phyloP scores from a whole-genome alignment of 768 basidiomycete species.

The Mycena olivaceomarginata region DNA sequence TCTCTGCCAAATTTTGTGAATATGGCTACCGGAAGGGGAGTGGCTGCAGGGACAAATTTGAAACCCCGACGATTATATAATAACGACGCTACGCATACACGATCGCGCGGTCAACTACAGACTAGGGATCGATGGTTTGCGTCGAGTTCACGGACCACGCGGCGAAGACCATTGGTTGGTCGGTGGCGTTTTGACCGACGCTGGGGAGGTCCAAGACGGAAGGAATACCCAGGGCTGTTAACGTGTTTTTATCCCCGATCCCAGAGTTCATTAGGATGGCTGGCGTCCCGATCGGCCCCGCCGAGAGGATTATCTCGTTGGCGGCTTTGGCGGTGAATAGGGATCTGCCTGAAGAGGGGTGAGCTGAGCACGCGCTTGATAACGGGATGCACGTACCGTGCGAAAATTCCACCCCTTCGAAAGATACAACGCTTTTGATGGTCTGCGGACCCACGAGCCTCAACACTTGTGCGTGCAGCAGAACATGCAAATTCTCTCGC shows the following conservation, averaged over 20 bases:
- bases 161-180: slow-evolving; percentile 46
- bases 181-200: slow-evolving; percentile 52
- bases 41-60: too few species aligned
- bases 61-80: too few species aligned
- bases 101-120: too few species aligned
- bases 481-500: slow-evolving; percentile 53
- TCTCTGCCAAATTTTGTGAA: too few species aligned
- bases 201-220: slow-evolving; percentile 47
- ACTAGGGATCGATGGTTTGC: slow-evolving; percentile 38
- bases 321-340: slow-evolving; percentile 42
- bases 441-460: slow-evolving; percentile 30
- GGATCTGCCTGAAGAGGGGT: slow-evolving; percentile 2
- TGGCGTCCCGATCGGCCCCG: slow-evolving; percentile 55
- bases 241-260: slow-evolving; percentile 48
- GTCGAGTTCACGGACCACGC: slow-evolving; percentile 47
- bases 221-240: slow-evolving; percentile 43
- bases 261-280: slow-evolving; percentile 53
- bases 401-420: slow-evolving; percentile 43
- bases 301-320: slow-evolving; percentile 56
- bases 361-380: not conserved
- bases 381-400: slow-evolving; percentile 31
- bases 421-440: slow-evolving; percentile 24
- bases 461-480: slow-evolving; percentile 50
- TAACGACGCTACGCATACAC: too few species aligned
- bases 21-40: too few species aligned